Conservation (phyloP, 2,329 filamentous ascomycete species). For the Lomentospora prolificans region DNA sequence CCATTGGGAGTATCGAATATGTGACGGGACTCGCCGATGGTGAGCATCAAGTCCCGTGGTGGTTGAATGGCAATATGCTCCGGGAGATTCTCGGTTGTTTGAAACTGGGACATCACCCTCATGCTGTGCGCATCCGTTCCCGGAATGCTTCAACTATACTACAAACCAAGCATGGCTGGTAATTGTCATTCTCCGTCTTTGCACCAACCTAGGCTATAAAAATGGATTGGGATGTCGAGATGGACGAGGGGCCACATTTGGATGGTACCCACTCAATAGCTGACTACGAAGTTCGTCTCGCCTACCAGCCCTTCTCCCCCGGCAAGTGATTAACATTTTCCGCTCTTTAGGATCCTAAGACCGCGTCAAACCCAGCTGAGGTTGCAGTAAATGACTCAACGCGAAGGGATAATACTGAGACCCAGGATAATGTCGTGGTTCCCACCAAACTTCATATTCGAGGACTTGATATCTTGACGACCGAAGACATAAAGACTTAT, state of each 20-base stretch:
- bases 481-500: slow-evolving; percentile 69
- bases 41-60: too few relatives aligned
- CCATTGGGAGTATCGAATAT: too few relatives aligned
- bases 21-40: too few relatives aligned
- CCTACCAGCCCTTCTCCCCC: slow-evolving; percentile 7
- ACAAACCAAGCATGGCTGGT: too few relatives aligned
- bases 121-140: too few relatives aligned
- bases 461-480: slow-evolving; percentile 73
- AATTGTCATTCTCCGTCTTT: background rate
- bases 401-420: background rate
- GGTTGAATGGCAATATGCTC: too few relatives aligned
- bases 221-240: slow-evolving; percentile 9
- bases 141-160: too few relatives aligned
- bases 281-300: background rate
- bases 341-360: background rate
- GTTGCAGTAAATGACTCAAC: background rate
- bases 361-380: background rate
- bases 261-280: background rate
- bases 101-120: too few relatives aligned
- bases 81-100: too few relatives aligned
- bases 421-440: background rate
- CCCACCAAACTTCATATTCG: slow-evolving; percentile 67
- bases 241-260: slow-evolving; percentile 14
- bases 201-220: background rate
- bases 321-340: background rate